These are phyloP conservation scores for Pleurotus platypus DNA, from an alignment of 768 basidiomycete genomes.

Conservation along the genomic window DNA sequence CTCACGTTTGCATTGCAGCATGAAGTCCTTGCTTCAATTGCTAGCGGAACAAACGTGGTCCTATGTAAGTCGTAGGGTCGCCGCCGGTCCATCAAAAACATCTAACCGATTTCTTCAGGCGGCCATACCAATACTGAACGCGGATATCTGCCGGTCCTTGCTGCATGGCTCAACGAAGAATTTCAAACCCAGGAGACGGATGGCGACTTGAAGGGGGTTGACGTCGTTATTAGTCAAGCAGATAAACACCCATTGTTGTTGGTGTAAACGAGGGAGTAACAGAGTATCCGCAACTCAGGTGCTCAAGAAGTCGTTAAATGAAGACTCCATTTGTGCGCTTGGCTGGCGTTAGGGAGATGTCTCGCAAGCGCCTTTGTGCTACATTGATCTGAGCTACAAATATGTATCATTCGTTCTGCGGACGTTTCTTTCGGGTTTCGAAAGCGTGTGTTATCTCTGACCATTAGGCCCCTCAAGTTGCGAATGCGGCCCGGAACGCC, in stretches of 20 bases:
- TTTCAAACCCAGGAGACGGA: constrained; percentile 32
- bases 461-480: too few species aligned
- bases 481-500: too few species aligned
- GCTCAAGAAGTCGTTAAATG: neutral
- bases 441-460: too few species aligned
- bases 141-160: constrained; percentile 80
- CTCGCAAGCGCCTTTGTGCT: too few species aligned
- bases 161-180: constrained; percentile 54
- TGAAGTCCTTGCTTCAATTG: constrained; percentile 79
- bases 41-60: constrained; percentile 73
- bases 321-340: neutral
- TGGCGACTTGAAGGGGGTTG: constrained; percentile 37
- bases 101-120: constrained; percentile 36
- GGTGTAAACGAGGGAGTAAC: constrained; percentile 36
- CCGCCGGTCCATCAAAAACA: neutral
- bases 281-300: neutral
- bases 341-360: too few species aligned
- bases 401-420: too few species aligned
- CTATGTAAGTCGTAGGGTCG: constrained; percentile 55
- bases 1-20: constrained; percentile 48
- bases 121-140: constrained; percentile 96
- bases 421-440: too few species aligned
- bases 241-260: constrained; percentile 77
- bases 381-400: too few species aligned
- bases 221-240: constrained; percentile 67